These are phyloP conservation scores for Leavenworthia alabamica DNA, from an alignment of 345 rosid species.

Conservation along the genomic window DNA sequence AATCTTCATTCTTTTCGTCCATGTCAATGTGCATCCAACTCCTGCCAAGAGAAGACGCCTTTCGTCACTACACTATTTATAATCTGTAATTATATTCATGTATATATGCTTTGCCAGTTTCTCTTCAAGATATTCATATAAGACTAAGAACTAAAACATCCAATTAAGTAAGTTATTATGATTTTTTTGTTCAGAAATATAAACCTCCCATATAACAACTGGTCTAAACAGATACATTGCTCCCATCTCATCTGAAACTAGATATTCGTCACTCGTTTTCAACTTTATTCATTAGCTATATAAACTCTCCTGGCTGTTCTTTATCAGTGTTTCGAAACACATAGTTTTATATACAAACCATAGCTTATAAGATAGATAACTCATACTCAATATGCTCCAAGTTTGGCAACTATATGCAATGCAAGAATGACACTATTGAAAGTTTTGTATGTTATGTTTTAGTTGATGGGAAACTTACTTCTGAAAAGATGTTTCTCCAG, in stretches of 20 bases:
- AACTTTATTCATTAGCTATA: not conserved
- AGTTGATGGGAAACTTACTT: conserved; percentile 44
- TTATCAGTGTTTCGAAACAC: too few relatives aligned
- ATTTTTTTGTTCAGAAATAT: not conserved
- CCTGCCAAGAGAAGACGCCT: conserved; percentile 38
- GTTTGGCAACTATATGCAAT: too few relatives aligned
- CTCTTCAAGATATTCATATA: not conserved
- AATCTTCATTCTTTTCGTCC: conserved; percentile 92
- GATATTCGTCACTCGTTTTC: not conserved
- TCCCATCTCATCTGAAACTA: not conserved
- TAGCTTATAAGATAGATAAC: too few relatives aligned
- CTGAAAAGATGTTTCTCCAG: conserved; percentile 93
- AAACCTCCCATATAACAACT: not conserved
- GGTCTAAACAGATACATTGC: not conserved
- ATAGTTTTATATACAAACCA: too few relatives aligned
- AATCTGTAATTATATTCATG: not conserved
- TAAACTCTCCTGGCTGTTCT: not conserved
- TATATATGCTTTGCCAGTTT: not conserved
- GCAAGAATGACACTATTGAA: too few relatives aligned
- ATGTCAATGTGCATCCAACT: conserved; percentile 79
- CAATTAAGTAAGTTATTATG: not conserved
- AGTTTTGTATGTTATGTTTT: too few relatives aligned
- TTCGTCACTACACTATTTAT: not conserved
- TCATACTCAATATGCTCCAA: too few relatives aligned
- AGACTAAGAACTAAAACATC: not conserved